Evolutionary conservation across 768 basidiomycete species (phyloP).

Genomic region (Rhodotorula paludigena): DNA sequence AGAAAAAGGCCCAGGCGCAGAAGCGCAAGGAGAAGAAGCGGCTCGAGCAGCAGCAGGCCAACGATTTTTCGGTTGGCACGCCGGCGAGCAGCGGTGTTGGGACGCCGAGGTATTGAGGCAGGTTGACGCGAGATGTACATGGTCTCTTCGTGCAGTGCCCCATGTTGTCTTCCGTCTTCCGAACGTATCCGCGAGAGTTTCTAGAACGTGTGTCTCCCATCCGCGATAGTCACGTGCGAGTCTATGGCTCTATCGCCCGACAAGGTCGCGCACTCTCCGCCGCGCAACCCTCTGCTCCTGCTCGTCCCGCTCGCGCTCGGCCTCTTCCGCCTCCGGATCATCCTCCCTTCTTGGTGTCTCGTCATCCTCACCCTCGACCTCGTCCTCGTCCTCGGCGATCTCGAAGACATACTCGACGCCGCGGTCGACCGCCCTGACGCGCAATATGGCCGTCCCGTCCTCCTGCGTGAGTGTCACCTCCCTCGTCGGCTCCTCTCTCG

Average conservation of each 20-base stretch:
- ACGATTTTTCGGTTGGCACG: slow-evolving; percentile 10
- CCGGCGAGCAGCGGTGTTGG: background rate
- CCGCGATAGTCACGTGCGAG: no score
- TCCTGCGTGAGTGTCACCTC: no score
- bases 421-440: background rate
- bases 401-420: no score
- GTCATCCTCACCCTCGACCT: background rate
- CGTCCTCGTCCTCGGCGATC: background rate
- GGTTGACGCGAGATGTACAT: background rate
- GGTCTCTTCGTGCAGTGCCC: background rate
- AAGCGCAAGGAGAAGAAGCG: slow-evolving; percentile 1
- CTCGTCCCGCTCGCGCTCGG: background rate
- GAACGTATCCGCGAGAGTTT: no score
- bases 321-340: background rate
- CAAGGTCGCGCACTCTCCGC: background rate
- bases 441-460: background rate
- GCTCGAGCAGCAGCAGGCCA: background rate
- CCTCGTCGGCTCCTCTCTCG: background rate
- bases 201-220: no score
- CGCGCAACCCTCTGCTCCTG: background rate
- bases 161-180: background rate
- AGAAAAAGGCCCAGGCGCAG: slow-evolving; percentile 5
- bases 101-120: background rate
- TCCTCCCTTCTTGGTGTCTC: background rate
- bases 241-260: background rate